Percentiles rank a stretch among this genome's conserved stretches.
Evolutionary conservation across 1,284 basidiomycete species (phyloP).

Genomic region (Coniophora puteana): DNA sequence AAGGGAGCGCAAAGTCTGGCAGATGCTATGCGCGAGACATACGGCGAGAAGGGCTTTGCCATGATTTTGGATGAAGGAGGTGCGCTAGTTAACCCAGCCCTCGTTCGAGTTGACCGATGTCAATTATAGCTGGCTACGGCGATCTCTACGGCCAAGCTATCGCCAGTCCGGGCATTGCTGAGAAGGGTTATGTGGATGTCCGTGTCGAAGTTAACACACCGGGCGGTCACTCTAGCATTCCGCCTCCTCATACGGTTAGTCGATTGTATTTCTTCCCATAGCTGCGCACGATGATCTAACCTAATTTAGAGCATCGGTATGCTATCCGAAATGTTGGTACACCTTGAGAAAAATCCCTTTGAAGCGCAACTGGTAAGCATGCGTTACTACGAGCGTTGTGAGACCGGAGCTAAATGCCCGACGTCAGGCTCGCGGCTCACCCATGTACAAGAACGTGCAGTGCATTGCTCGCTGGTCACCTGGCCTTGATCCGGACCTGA

Average conservation of each 20-base stretch:
- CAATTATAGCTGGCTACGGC: slow-evolving; percentile 19
- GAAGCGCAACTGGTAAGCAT: slow-evolving; percentile 20
- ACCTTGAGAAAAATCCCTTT: slow-evolving; percentile 38
- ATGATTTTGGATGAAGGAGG: slow-evolving; percentile 49
- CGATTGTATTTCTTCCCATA: not conserved
- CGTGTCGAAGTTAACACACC: slow-evolving; percentile 42
- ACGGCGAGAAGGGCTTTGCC: slow-evolving; percentile 48
- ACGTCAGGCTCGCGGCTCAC: slow-evolving; percentile 33
- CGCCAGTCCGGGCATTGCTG: slow-evolving; percentile 47
- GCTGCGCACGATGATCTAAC: not conserved
- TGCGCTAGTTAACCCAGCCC: slow-evolving; percentile 21
- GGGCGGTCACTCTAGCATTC: slow-evolving; percentile 58
- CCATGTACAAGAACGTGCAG: slow-evolving; percentile 39
- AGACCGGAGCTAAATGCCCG: not conserved
- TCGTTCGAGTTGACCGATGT: not conserved
- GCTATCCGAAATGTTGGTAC: slow-evolving; percentile 37
- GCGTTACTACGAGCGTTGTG: not conserved
- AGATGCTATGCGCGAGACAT: slow-evolving; percentile 39
- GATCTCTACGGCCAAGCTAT: slow-evolving; percentile 31
- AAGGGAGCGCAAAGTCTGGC: slow-evolving; percentile 25
- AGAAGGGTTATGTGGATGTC: slow-evolving; percentile 55
- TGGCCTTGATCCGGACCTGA: slow-evolving; percentile 34
- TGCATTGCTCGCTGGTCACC: slow-evolving; percentile 46
- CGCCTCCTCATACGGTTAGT: slow-evolving; percentile 38
- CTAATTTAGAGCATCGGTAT: slow-evolving; percentile 41